These are phyloP conservation scores for Rhodotorula sp. DNA, from an alignment of 1,284 basidiomycete species.

Conservation along the genomic window DNA sequence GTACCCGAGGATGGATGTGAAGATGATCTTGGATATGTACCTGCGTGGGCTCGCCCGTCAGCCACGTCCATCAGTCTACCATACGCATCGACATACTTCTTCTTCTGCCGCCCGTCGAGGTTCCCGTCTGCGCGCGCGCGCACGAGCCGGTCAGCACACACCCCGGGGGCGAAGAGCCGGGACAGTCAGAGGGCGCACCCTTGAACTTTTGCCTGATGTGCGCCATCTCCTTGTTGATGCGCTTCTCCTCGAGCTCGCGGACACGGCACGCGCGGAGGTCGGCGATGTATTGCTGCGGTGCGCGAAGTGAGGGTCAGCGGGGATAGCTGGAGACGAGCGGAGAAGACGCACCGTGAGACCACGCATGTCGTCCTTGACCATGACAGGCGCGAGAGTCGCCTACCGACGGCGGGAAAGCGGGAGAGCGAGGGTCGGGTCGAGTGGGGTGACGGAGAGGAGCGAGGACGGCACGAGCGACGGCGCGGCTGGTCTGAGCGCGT, in stretches of 20 bases:
- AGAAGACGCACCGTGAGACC: slow-evolving; percentile 32
- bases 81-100: slow-evolving; percentile 67
- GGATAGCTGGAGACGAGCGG: too few relatives aligned
- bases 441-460: not conserved
- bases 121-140: slow-evolving; percentile 71
- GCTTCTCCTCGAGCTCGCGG: slow-evolving; percentile 88
- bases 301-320: not conserved
- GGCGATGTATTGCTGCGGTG: slow-evolving; percentile 81
- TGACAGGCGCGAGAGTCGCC: not conserved
- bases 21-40: slow-evolving; percentile 93
- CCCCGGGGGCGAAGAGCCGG: not conserved
- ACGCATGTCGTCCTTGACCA: slow-evolving; percentile 43
- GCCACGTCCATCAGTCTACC: slow-evolving; percentile 7
- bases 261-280: slow-evolving; percentile 91
- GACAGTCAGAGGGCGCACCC: slow-evolving; percentile 57
- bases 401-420: too few relatives aligned
- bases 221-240: slow-evolving; percentile 99
- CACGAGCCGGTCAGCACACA: not conserved
- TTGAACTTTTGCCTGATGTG: slow-evolving; percentile 99
- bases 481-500: not conserved
- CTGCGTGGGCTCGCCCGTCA: slow-evolving; percentile 56
- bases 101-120: slow-evolving; percentile 97
- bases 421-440: not conserved
- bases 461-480: not conserved
- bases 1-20: slow-evolving; percentile 98